Conservation (phyloP, 108 stramenopile species). For the Cyclotella kingstonii region DNA sequence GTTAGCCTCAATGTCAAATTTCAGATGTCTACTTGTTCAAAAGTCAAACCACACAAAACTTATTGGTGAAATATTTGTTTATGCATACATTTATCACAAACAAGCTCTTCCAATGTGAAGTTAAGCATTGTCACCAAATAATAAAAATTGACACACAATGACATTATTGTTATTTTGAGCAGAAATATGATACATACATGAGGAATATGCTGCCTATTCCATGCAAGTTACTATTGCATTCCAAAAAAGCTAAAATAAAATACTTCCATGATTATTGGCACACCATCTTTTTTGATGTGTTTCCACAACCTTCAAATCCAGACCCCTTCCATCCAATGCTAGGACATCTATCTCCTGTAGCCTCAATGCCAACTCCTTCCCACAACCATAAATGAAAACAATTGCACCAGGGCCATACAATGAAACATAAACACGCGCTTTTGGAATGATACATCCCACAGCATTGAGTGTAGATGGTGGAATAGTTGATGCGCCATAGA, state of each 20-base stretch:
- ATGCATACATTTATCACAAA: too few relatives aligned
- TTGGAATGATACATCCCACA: conserved; percentile 56
- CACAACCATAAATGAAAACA: conserved; percentile 71
- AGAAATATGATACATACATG: too few relatives aligned
- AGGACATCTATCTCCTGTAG: conserved; percentile 52
- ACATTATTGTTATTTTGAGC: too few relatives aligned
- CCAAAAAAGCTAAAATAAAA: conserved; percentile 49
- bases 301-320: conserved; percentile 43
- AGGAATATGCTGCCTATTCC: neutral
- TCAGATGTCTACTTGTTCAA: too few relatives aligned
- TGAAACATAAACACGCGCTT: conserved; percentile 48
- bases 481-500: conserved; percentile 76
- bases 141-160: too few relatives aligned
- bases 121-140: too few relatives aligned
- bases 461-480: conserved; percentile 52
- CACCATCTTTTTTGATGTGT: conserved; percentile 67
- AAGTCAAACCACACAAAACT: too few relatives aligned
- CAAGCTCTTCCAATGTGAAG: too few relatives aligned
- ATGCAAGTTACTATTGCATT: neutral
- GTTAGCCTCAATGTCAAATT: too few relatives aligned
- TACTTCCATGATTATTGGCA: conserved; percentile 50
- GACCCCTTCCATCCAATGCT: conserved; percentile 54
- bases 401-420: conserved; percentile 61
- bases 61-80: too few relatives aligned
- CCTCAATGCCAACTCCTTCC: conserved; percentile 49